These are phyloP conservation scores for Claviceps capensis DNA, from an alignment of 2,329 filamentous ascomycete genomes.

Conservation along the genomic window DNA sequence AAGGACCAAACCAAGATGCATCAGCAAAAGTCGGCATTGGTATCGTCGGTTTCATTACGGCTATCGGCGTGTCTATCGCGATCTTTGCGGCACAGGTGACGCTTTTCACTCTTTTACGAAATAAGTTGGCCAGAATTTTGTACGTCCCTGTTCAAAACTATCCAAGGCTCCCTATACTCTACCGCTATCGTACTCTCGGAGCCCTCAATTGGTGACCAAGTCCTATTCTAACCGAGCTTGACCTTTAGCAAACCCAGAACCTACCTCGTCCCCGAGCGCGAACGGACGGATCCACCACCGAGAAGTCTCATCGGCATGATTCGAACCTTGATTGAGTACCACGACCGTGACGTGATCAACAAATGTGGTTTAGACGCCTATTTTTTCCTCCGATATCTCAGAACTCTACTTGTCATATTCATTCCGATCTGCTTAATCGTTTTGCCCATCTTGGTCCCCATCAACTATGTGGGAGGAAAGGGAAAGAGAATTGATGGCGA, in stretches of 20 bases:
- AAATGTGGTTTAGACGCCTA: conserved; percentile 95
- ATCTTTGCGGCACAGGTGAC: conserved; percentile 52
- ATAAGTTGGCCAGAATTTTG: conserved; percentile 74
- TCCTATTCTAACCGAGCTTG: not conserved
- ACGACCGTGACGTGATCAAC: conserved; percentile 73
- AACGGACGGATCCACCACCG: conserved; percentile 66
- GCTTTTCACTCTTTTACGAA: conserved; percentile 63
- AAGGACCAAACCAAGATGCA: conserved; percentile 11
- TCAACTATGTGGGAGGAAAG: conserved; percentile 64
- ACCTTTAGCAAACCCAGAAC: conserved; percentile 59
- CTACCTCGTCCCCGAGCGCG: conserved; percentile 72
- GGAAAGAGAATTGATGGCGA: conserved; percentile 38
- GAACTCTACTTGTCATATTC: conserved; percentile 75
- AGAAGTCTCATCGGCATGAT: conserved; percentile 36
- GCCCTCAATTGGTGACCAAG: not conserved
- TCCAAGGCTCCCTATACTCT: not conserved
- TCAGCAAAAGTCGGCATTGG: conserved; percentile 30
- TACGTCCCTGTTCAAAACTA: conserved; percentile 25
- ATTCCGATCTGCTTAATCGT: conserved; percentile 66
- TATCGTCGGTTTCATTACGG: conserved; percentile 43
- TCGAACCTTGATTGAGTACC: conserved; percentile 49
- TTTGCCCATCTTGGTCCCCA: conserved; percentile 70
- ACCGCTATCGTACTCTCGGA: conserved; percentile 5
- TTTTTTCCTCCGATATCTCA: conserved; percentile 84
- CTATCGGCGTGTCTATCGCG: conserved; percentile 45